phyloP scores from a whole-genome alignment of 768 basidiomycete genomes.

The Stropharia rugosoannulata region DNA sequence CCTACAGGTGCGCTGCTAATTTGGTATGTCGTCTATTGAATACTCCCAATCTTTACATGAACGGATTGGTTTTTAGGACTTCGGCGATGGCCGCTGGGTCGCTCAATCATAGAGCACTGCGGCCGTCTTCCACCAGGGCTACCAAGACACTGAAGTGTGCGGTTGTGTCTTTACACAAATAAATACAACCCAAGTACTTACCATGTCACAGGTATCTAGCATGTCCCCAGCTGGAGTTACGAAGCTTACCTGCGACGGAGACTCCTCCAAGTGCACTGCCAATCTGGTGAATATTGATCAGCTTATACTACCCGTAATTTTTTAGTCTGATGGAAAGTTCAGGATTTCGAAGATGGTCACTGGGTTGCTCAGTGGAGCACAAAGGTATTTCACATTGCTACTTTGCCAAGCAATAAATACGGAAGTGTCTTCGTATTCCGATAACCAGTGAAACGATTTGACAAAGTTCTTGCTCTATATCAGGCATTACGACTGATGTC shows the following conservation, averaged over 20 bases:
- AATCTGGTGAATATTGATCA: background rate
- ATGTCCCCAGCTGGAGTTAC: background rate
- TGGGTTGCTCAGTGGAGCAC: background rate
- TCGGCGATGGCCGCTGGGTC: background rate
- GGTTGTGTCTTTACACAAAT: too few species aligned
- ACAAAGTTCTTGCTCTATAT: too few species aligned
- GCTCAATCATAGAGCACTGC: background rate
- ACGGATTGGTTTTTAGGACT: background rate
- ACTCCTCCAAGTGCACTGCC: background rate
- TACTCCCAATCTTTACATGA: too few species aligned
- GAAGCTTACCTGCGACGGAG: background rate
- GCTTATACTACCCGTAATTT: background rate
- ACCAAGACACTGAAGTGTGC: background rate
- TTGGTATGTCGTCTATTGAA: too few species aligned
- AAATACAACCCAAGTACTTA: too few species aligned
- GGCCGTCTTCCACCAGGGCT: background rate
- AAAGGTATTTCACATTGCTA: background rate
- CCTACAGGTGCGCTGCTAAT: too few species aligned
- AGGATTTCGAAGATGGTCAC: background rate
- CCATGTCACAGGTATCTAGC: too few species aligned
- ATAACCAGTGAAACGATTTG: too few species aligned
- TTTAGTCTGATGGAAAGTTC: background rate
- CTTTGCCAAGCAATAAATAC: too few species aligned
- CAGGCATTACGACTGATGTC: too few species aligned
- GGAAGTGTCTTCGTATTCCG: too few species aligned